A percentile compares a stretch with the other conserved stretches of the same genome.
phyloP scores from a whole-genome alignment of 2,329 filamentous ascomycete genomes.

The Fusarium concolor region DNA sequence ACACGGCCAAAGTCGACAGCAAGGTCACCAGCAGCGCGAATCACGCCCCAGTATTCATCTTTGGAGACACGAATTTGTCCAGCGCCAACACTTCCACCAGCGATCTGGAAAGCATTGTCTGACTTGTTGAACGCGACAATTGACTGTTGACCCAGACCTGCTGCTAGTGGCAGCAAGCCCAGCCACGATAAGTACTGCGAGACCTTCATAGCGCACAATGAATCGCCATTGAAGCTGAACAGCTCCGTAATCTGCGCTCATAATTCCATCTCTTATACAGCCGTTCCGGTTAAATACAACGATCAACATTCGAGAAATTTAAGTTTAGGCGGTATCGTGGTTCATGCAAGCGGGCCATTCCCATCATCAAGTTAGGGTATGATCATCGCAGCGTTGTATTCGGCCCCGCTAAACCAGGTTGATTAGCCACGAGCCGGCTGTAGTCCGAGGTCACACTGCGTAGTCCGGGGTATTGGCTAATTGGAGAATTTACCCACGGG shows the following conservation, averaged over 20 bases:
- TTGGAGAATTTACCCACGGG: constrained; percentile 15
- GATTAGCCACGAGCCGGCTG: constrained; percentile 31
- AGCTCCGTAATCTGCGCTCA: neutral
- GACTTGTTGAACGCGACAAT: constrained; percentile 30
- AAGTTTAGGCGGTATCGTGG: constrained; percentile 20
- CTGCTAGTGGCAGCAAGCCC: constrained; percentile 10
- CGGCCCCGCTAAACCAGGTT: constrained; percentile 22
- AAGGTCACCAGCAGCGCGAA: constrained; percentile 75
- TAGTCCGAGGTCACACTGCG: neutral
- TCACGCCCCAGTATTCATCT: constrained; percentile 75
- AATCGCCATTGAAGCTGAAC: neutral
- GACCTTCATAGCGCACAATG: constrained; percentile 9
- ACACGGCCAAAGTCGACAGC: constrained; percentile 77
- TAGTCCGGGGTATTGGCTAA: constrained; percentile 8
- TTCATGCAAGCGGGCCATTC: constrained; percentile 19
- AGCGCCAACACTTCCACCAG: neutral
- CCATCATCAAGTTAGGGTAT: constrained; percentile 1
- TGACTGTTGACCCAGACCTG: constrained; percentile 26
- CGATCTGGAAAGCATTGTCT: constrained; percentile 20
- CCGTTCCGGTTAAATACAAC: constrained; percentile 13
- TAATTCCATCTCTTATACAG: constrained; percentile 11
- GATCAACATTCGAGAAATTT: neutral
- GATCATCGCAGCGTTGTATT: constrained; percentile 24
- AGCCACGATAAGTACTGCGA: constrained; percentile 11
- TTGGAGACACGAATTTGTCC: constrained; percentile 66